phyloP scores from a whole-genome alignment of 73 alveolate genomes.

The Paramecium primaurelia region DNA sequence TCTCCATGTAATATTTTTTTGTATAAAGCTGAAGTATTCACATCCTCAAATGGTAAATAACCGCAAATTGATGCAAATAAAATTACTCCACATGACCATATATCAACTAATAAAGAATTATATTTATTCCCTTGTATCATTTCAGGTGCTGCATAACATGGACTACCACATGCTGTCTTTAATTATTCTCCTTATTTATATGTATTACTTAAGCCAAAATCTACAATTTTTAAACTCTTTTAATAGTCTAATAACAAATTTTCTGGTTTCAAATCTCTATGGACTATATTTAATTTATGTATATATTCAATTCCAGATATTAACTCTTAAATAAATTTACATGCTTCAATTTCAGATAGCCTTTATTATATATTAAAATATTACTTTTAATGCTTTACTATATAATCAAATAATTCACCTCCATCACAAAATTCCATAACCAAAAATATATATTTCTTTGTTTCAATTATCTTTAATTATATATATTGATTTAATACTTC shows the following conservation, averaged over 20 bases:
- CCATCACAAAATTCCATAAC: conserved; percentile 93
- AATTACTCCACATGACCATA: conserved; percentile 90
- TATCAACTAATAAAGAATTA: conserved; percentile 79
- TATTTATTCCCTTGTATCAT: conserved; percentile 81
- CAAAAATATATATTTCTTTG: conserved; percentile 71
- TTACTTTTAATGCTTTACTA: conserved; percentile 59
- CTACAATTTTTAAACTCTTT: conserved; percentile 79
- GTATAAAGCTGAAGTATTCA: conserved; percentile 77
- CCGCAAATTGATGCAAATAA: conserved; percentile 88
- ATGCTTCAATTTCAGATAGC: conserved; percentile 78
- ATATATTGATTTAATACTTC: conserved; percentile 42
- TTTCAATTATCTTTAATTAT: conserved; percentile 62
- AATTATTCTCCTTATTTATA: conserved; percentile 43
- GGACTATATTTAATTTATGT: conserved; percentile 79
- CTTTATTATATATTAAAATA: background rate
- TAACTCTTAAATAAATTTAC: conserved; percentile 77
- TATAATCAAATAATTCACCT: conserved; percentile 93
- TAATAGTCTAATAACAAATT: conserved; percentile 80
- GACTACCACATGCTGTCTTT: conserved; percentile 68
- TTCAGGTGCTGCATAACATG: conserved; percentile 72
- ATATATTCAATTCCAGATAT: conserved; percentile 82
- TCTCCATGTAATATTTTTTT: conserved; percentile 73
- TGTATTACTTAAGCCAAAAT: conserved; percentile 65
- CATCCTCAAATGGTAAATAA: conserved; percentile 87
- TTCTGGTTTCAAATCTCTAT: conserved; percentile 93